A percentile compares a stretch with the other conserved stretches of the same genome.
These are phyloP conservation scores for Discostella stelligeroides DNA, from an alignment of 108 stramenopile genomes.

Conservation along the genomic window DNA sequence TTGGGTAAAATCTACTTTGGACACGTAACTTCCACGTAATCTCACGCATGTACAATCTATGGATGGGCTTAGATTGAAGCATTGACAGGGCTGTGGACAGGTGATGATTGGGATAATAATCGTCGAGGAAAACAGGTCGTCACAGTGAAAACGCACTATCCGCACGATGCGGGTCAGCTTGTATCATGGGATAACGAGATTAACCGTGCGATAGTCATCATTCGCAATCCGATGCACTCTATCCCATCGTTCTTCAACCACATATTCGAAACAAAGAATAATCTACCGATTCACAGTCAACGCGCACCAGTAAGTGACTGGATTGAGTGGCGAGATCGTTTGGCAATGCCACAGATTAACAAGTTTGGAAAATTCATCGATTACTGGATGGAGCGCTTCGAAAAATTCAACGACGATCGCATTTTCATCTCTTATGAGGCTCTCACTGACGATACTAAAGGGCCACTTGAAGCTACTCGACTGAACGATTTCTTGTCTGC, in stretches of 20 bases:
- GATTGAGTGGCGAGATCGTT: conserved; percentile 37
- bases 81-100: conserved; percentile 40
- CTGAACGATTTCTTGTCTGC: conserved; percentile 22
- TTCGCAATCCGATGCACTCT: conserved; percentile 40
- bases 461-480: conserved; percentile 34
- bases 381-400: conserved; percentile 43
- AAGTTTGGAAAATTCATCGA: conserved; percentile 30
- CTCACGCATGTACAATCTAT: neutral
- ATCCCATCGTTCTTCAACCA: conserved; percentile 40
- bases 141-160: conserved; percentile 37
- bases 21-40: no score
- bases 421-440: conserved; percentile 33
- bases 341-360: conserved; percentile 27
- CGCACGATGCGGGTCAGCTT: conserved; percentile 37
- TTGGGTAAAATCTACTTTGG: neutral
- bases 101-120: conserved; percentile 42
- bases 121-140: conserved; percentile 27
- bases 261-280: conserved; percentile 30
- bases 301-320: conserved; percentile 26
- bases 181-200: conserved; percentile 41
- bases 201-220: conserved; percentile 32
- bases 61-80: conserved; percentile 10
- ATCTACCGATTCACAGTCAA: conserved; percentile 37
- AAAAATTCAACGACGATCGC: conserved; percentile 24
- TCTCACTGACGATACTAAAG: conserved; percentile 18